Base-by-base conservation (phyloP, 2,329 filamentous ascomycete species). In the Rhynchosporium graminicola region DNA sequence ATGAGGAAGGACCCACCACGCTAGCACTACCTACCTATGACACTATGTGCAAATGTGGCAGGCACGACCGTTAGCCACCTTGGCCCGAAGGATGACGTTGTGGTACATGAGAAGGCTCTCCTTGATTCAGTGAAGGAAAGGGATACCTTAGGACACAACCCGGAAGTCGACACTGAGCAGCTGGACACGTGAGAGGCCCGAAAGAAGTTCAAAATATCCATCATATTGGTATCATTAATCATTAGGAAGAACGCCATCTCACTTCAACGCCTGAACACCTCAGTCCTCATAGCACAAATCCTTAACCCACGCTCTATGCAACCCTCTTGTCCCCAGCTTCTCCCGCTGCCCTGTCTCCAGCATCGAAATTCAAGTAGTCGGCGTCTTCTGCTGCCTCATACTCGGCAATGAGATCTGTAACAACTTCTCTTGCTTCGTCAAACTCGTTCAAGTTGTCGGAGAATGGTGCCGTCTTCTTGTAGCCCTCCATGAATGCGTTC, bases 391-490 rank as follows among this genome's bases (percentile, higher is more conserved):
- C 95, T 36, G 94, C 93, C 78, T 98, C 94, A 75, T 99, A 99
- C 80, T 99, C 95, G 57, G 86, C 85, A 73, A 98, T 94, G 66
- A 98, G 79, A 75, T 97, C 94, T 71, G 88, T 87, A 26, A 98
- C 94, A 4, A 98, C 94, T 73, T 95, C 89, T 68, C 91, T 86
- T 40, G 95, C 91, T 77, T 97, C 93, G 75, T 99, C 96, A 71
- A 99, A 99, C 77, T 99, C 94, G 69, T 90, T 86, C 47, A 99
- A 80, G 48, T 93, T 95, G 68, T 98, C 94, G 0, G 91, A 83
- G 76, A 99, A 99, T 0, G 93, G 92, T 0, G 92, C 89, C 63
- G 96, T 96, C 76, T 95, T 95, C 79, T 97, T 98, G 79, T 99
- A 99, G 52, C 87, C 87, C 71, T 99, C 95, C 72, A 99, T 84